These are phyloP conservation scores for Lablab purpureus DNA, from an alignment of 306 rosid genomes.

Conservation along the genomic window DNA sequence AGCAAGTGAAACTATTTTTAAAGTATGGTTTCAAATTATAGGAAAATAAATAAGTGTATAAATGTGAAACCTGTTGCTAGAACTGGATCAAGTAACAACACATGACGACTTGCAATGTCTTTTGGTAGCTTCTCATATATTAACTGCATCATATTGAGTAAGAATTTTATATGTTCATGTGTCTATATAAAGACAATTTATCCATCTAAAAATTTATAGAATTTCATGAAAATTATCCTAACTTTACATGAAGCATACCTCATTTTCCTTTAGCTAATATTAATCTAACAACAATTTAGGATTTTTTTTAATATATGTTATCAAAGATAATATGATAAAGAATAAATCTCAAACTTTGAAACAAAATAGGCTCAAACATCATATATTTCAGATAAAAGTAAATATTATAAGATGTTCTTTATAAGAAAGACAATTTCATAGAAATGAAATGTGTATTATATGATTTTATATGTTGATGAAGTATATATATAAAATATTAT, in stretches of 20 bases:
- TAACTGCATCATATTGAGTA: constrained; percentile 55
- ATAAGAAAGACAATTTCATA: too few relatives aligned
- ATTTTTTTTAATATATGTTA: too few relatives aligned
- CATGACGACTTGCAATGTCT: constrained; percentile 90
- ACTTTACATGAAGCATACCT: too few relatives aligned
- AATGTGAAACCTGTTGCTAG: constrained; percentile 76
- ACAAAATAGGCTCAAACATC: too few relatives aligned
- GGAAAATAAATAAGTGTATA: background rate
- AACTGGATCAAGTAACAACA: constrained; percentile 86
- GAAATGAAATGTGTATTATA: too few relatives aligned
- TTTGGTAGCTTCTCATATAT: constrained; percentile 85
- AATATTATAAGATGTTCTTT: too few relatives aligned
- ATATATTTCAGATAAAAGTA: too few relatives aligned
- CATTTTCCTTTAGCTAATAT: background rate
- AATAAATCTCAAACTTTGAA: too few relatives aligned
- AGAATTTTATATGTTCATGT: background rate
- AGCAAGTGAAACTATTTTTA: background rate
- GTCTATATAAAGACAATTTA: background rate
- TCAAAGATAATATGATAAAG: too few relatives aligned
- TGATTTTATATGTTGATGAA: too few relatives aligned
- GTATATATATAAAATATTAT: background rate
- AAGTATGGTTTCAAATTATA: background rate
- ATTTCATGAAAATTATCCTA: background rate
- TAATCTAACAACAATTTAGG: too few relatives aligned
- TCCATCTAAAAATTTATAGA: background rate